Base-by-base conservation (phyloP, 768 basidiomycete genomes). In the Agrocybe praecox region DNA sequence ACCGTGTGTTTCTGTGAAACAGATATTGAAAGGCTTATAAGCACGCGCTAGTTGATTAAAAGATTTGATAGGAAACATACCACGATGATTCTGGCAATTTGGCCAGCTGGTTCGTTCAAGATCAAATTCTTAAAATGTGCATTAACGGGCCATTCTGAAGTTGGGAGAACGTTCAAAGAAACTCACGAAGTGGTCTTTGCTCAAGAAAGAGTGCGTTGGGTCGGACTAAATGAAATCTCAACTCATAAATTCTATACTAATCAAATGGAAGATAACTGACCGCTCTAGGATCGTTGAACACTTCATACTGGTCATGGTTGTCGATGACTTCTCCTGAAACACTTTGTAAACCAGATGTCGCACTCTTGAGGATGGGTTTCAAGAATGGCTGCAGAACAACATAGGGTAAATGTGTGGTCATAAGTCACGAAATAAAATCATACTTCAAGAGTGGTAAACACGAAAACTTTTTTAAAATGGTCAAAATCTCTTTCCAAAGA, bases 191-290 rank as follows among this genome's bases (percentile, higher is more conserved):
- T 94, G 91, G 67, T 94, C 92, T 74, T 94, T 94, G 68, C 89
- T 92, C 70, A 94, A 71, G 78, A 92, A 91, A 2, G 90, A 93
- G 68, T 94, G 92, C 2, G 92, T 95, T 2, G 92, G 92, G 67
- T 95, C 92, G 32, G 87, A 89, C 86, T 91, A 62, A 1, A 26
- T 32, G n/a, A 26, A 33, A 17, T 29, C 4, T 22, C 2, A 45
- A 46, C 21, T 59, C n/a, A 65, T 48, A 29, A 9, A 29, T 29
- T 29, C 26, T 9, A 29, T 5, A 29, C 9, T 29, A 5, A 29
- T 29, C 47, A 42, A 33, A 6, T 23, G 7, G 45, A 22, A 12
- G 12, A 10, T 17, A 57, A 78, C 79, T 67, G 62, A 90, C 89
- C 14, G 91, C 89, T 56, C 82, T 75, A 1, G 90, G 88, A 68